Base-by-base conservation (phyloP, 164 flowering plant species). In the Vitis rupestris region DNA sequence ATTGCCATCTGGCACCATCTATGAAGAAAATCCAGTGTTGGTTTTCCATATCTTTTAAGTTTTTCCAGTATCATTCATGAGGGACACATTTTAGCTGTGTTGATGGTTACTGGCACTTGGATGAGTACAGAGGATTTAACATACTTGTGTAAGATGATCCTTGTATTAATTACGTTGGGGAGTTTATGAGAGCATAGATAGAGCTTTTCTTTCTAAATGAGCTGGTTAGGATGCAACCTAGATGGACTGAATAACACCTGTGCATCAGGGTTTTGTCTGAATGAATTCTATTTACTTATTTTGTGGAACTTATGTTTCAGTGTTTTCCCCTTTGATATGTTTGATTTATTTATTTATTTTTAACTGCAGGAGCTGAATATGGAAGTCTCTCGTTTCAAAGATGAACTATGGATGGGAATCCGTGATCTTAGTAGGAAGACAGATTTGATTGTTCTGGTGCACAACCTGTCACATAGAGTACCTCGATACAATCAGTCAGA, bases 391-490 rank as follows among this genome's bases (percentile, higher is more conserved):
- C 83, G 78, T 59, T 90, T 93, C 74, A 91, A 79, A 68, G 93
- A 93, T 76, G 97, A 91, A 63, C 64, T 95, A 66, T 91, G 97
- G 98, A 81, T 68, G 83, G 99, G 99, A 64, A 76, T 91, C 72
- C 94, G 84, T 64, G 95, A 94, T 74, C 92, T 91, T 48, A 84
- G 88, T 74, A 81, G 79, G 78, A 95, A 93, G 71, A 89, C 82
- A 64, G 99, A 95, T 81, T 74, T 92, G 75, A 81, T 95, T 74
- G 88, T 95, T 70, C 96, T 95, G 73, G 97, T 95, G 72, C 99
- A 95, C 82, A 95, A 93, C 74, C 78, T 95, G 48, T 91, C 99
- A 60, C 99, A 95, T 75, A 81, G 78, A 64, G 84, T 95, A 75
- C 98, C 99, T 47, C 80, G 83, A 48, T 80, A 70, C 73, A 78